Conservation (phyloP, 2,329 filamentous ascomycete genomes). For the Cytospora mali region DNA sequence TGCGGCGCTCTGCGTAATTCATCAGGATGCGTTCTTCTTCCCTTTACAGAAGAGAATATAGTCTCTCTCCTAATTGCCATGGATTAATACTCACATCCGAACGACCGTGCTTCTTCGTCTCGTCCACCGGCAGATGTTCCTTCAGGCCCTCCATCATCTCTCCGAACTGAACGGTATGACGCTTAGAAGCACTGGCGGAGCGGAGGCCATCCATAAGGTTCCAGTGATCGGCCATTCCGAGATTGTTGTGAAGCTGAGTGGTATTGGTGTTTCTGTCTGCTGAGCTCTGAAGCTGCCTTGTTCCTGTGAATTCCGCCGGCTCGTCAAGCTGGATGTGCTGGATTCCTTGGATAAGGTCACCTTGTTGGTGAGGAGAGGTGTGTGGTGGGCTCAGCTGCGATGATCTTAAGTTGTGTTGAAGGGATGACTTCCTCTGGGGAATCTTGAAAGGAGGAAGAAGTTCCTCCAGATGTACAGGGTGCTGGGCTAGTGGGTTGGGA, state of each 20-base stretch:
- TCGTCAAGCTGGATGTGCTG: background rate
- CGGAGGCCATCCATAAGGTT: background rate
- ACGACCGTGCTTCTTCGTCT: background rate
- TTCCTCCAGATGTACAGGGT: slow-evolving; percentile 16
- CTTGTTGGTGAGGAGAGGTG: background rate
- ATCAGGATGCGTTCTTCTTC: background rate
- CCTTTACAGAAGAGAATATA: too few species aligned
- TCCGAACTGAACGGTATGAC: slow-evolving; percentile 9
- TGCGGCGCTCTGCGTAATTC: slow-evolving; percentile 5
- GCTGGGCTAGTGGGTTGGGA: slow-evolving; percentile 24
- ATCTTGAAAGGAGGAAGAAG: background rate
- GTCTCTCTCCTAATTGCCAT: background rate
- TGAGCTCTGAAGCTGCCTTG: background rate
- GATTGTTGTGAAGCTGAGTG: background rate
- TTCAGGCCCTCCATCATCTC: background rate
- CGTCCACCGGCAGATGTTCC: background rate
- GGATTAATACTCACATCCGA: slow-evolving; percentile 4
- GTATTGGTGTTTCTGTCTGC: background rate
- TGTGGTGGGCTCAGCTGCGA: background rate
- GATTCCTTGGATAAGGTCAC: slow-evolving; percentile 14
- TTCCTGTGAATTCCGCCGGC: background rate
- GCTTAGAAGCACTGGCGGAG: background rate
- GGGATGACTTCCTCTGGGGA: slow-evolving; percentile 21
- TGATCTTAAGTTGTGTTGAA: slow-evolving; percentile 6
- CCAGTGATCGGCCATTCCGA: background rate